These are phyloP conservation scores for Phascolomyces articulosus DNA, from an alignment of 371 early-diverging fungal genomes.

Conservation along the genomic window DNA sequence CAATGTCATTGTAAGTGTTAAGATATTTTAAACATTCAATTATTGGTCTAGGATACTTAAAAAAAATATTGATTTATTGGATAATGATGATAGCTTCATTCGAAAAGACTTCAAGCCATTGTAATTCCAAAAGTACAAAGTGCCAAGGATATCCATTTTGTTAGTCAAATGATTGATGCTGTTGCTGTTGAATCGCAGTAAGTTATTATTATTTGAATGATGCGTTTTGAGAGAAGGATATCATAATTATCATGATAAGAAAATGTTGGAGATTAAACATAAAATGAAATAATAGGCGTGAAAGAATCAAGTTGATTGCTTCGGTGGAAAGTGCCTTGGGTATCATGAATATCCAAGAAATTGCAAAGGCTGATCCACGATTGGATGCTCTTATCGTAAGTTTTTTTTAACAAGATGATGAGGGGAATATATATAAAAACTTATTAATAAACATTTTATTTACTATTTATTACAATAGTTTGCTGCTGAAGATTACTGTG, in stretches of 20 bases:
- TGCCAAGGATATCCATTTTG: constrained; percentile 78
- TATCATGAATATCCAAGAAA: constrained; percentile 84
- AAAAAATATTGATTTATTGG: background rate
- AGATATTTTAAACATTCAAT: background rate
- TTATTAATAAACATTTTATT: too few relatives aligned
- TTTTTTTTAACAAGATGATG: background rate
- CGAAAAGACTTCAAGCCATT: constrained; percentile 73
- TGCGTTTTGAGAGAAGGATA: too few relatives aligned
- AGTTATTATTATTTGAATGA: constrained; percentile 11
- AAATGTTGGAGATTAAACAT: background rate
- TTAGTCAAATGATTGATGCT: constrained; percentile 79
- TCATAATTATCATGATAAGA: too few relatives aligned
- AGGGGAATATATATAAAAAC: too few relatives aligned
- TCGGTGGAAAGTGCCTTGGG: constrained; percentile 88
- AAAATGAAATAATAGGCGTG: constrained; percentile 40
- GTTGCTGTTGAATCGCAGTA: constrained; percentile 75
- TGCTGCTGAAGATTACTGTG: constrained; percentile 95
- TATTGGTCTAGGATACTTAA: background rate
- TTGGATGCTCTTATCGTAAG: constrained; percentile 78
- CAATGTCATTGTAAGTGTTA: constrained; percentile 68
- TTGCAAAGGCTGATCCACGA: constrained; percentile 70
- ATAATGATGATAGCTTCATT: constrained; percentile 57
- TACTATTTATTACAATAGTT: too few relatives aligned
- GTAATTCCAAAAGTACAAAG: constrained; percentile 92
- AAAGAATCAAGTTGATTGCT: constrained; percentile 79